Evolutionary conservation across 1,139 yeast species (phyloP).

Genomic region (Taphrina deformans): DNA sequence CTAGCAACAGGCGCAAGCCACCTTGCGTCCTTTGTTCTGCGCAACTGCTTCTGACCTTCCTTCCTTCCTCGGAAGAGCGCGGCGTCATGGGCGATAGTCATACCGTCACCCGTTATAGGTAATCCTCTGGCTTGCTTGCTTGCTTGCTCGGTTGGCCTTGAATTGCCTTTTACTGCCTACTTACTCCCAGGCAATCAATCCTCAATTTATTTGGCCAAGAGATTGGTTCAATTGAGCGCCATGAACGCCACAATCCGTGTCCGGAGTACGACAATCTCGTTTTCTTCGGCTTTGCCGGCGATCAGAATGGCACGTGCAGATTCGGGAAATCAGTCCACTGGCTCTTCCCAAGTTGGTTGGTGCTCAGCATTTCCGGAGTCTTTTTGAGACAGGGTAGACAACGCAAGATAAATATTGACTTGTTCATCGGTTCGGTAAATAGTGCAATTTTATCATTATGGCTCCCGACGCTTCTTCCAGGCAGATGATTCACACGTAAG

Average conservation of each 20-base stretch:
- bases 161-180: no score
- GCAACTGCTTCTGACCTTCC: background rate
- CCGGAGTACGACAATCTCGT: background rate
- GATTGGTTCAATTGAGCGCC: no score
- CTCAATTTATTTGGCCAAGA: no score
- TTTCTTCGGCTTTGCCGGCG: no score
- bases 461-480: slow-evolving; percentile 14
- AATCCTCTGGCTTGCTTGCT: no score
- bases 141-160: no score
- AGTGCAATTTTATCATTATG: background rate
- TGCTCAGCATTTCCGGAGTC: background rate
- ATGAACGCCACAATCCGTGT: no score
- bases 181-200: no score
- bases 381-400: background rate
- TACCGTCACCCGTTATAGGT: no score
- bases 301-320: background rate
- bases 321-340: background rate
- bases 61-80: no score
- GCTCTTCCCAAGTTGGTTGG: no score
- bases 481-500: slow-evolving; percentile 28
- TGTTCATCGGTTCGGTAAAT: background rate
- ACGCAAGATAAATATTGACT: background rate
- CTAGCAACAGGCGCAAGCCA: background rate
- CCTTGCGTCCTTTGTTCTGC: background rate
- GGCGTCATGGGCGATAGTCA: no score